Evolutionary conservation across 2,329 filamentous ascomycete genomes (phyloP).

Genomic region (Botrytis medusae): DNA sequence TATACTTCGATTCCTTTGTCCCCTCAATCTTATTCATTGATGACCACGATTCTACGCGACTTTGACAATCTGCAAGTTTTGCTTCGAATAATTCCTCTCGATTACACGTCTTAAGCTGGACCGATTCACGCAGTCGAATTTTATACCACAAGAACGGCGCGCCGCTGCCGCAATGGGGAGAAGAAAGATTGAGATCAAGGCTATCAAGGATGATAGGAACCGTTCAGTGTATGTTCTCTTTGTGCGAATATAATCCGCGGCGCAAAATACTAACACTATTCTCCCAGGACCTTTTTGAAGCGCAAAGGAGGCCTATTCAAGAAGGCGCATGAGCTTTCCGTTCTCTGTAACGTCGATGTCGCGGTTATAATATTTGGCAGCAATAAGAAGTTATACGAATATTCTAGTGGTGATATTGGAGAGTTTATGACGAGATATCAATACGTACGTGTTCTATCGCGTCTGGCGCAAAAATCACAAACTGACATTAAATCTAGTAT

Average conservation of each 20-base stretch:
- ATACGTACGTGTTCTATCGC: slow-evolving; percentile 66
- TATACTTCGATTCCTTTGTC: slow-evolving; percentile 4
- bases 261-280: slow-evolving; percentile 22
- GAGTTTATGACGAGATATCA: slow-evolving; percentile 85
- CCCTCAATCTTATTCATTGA: slow-evolving; percentile 14
- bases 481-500: slow-evolving; percentile 59
- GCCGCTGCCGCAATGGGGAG: slow-evolving; percentile 70
- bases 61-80: slow-evolving; percentile 1
- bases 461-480: slow-evolving; percentile 5
- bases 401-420: slow-evolving; percentile 90
- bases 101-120: slow-evolving; percentile 32
- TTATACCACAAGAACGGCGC: slow-evolving; percentile 37
- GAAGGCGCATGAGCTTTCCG: slow-evolving; percentile 97
- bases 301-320: slow-evolving; percentile 98
- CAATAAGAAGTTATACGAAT: slow-evolving; percentile 99
- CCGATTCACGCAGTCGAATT: slow-evolving; percentile 35
- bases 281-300: slow-evolving; percentile 86
- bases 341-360: slow-evolving; percentile 96
- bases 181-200: slow-evolving; percentile 99
- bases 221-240: slow-evolving; percentile 75
- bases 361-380: slow-evolving; percentile 98
- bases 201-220: slow-evolving; percentile 97
- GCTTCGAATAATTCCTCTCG: not conserved
- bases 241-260: slow-evolving; percentile 13
- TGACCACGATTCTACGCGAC: slow-evolving; percentile 19